A percentile compares a stretch with the other conserved stretches of the same genome.
phyloP scores from a whole-genome alignment of 2,329 filamentous ascomycete genomes.

The Hirsutella rhossiliensis region DNA sequence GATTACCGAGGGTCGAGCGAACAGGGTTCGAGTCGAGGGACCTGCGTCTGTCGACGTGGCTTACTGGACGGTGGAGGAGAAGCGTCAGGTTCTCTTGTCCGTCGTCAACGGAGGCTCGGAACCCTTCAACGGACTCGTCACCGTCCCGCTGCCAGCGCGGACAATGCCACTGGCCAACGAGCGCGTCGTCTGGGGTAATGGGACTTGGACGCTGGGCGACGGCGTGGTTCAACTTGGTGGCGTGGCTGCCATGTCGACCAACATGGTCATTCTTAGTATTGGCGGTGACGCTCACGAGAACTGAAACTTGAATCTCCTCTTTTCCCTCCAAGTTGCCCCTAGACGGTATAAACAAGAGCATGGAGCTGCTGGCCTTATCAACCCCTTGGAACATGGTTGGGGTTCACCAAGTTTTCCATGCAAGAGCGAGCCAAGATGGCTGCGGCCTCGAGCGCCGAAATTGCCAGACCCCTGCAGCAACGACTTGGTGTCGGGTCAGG shows the following conservation, averaged over 20 bases:
- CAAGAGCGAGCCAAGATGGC: too few species aligned
- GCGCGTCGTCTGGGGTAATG: neutral
- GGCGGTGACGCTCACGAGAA: neutral
- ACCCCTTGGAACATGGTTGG: too few species aligned
- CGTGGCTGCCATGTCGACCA: conserved; percentile 11
- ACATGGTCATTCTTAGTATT: conserved; percentile 8
- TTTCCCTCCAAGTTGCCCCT: too few species aligned
- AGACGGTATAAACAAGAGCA: neutral
- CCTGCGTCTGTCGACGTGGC: conserved; percentile 8
- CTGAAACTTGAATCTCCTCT: too few species aligned
- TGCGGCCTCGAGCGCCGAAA: too few species aligned
- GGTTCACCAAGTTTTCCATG: too few species aligned
- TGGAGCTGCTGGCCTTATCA: too few species aligned
- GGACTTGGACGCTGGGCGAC: conserved; percentile 1
- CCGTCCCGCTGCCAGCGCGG: neutral
- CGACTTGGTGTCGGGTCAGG: too few species aligned
- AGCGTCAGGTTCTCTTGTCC: conserved; percentile 7
- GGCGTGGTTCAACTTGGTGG: conserved; percentile 3
- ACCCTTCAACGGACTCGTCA: conserved; percentile 4
- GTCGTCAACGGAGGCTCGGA: conserved; percentile 12
- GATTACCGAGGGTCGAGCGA: conserved; percentile 19
- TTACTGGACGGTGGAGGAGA: conserved; percentile 8
- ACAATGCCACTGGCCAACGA: neutral
- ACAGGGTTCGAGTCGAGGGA: conserved; percentile 1
- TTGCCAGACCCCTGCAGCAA: neutral